phyloP scores from a whole-genome alignment of 2,329 filamentous ascomycete genomes.

The Phialophora verrucosa region DNA sequence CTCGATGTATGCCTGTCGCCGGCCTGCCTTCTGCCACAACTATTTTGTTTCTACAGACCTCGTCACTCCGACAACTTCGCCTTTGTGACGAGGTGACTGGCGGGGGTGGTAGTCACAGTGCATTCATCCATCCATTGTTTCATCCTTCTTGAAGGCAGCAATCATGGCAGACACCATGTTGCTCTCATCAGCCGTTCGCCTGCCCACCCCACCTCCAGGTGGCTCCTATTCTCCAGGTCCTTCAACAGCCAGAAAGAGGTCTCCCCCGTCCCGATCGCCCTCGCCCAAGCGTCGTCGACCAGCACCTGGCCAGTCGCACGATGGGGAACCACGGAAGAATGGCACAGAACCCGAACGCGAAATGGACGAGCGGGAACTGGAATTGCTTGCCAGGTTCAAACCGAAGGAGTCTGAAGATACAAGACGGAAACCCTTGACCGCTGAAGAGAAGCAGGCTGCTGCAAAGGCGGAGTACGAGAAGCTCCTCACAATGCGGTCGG shows the following conservation, averaged over 20 bases:
- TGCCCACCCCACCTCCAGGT: conserved; percentile 62
- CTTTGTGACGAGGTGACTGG: conserved; percentile 6
- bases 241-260: conserved; percentile 62
- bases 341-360: conserved; percentile 55
- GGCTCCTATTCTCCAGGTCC: conserved; percentile 55
- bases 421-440: conserved; percentile 62
- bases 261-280: conserved; percentile 60
- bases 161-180: conserved; percentile 52
- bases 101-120: not conserved
- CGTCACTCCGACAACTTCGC: not conserved
- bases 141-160: not conserved
- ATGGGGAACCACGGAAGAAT: conserved; percentile 39
- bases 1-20: conserved; percentile 9
- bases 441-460: conserved; percentile 83
- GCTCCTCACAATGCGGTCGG: conserved; percentile 87
- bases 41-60: not conserved
- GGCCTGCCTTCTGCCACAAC: not conserved
- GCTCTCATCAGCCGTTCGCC: conserved; percentile 63
- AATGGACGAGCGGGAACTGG: conserved; percentile 56
- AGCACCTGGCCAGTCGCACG: conserved; percentile 47
- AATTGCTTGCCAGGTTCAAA: conserved; percentile 60
- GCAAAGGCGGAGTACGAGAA: conserved; percentile 94
- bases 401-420: conserved; percentile 57
- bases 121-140: not conserved
- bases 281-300: conserved; percentile 59